Conservation (phyloP, 139 green algal genomes). For the Micractinium sp. region DNA sequence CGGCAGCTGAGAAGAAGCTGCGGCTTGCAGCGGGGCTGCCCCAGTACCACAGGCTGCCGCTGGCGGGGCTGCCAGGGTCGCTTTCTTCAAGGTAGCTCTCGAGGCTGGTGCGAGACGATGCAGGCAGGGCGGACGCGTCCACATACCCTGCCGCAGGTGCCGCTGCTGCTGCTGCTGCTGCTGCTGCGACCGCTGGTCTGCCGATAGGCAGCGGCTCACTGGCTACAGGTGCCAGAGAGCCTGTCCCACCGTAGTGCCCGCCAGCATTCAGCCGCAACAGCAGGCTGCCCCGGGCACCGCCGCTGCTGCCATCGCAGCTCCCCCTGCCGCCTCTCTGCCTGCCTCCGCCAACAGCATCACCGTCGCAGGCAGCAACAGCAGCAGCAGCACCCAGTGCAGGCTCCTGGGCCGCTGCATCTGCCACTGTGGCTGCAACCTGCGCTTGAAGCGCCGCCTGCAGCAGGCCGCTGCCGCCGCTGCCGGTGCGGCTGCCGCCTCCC, state of each 20-base stretch:
- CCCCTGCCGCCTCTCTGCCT: neutral
- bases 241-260: neutral
- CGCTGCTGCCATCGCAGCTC: neutral
- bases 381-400: too few relatives aligned
- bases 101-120: neutral
- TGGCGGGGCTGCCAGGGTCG: constrained; percentile 22
- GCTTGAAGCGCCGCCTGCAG: constrained; percentile 16
- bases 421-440: neutral
- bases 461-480: neutral
- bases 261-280: neutral
- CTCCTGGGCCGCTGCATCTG: neutral
- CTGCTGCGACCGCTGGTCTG: neutral
- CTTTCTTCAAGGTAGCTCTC: neutral
- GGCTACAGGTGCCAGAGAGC: neutral
- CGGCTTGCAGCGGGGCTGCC: neutral
- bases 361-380: neutral
- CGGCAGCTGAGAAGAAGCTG: neutral
- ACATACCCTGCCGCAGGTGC: neutral
- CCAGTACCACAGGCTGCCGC: constrained; percentile 30
- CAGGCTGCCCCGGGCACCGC: neutral
- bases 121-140: neutral
- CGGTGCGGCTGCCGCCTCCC: neutral
- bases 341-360: neutral
- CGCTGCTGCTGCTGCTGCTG: neutral
- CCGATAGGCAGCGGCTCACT: neutral